phyloP scores from a whole-genome alignment of 495 filamentous ascomycete species.

The Venustampulla echinocandica region DNA sequence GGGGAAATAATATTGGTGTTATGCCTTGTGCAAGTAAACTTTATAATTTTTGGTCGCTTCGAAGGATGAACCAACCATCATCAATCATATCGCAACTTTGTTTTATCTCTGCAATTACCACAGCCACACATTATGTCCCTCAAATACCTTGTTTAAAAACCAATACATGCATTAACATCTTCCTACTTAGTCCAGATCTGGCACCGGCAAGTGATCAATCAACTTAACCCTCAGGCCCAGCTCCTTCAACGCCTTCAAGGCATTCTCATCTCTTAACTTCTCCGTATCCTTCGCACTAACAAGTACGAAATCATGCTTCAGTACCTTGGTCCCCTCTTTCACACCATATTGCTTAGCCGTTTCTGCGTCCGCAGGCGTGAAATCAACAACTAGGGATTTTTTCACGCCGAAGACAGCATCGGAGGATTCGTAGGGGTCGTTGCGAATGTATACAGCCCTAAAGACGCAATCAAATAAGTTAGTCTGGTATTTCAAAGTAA shows the following conservation, averaged over 20 bases:
- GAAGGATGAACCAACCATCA: no score
- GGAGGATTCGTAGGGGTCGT: slow-evolving; percentile 81
- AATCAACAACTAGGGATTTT: slow-evolving; percentile 66
- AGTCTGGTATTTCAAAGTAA: slow-evolving; percentile 32
- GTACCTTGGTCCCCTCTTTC: slow-evolving; percentile 55
- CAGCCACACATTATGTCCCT: no score
- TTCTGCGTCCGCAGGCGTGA: slow-evolving; percentile 53
- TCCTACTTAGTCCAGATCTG: slow-evolving; percentile 55
- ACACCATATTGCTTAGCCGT: slow-evolving; percentile 58
- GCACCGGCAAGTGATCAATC: slow-evolving; percentile 74
- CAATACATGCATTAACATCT: no score
- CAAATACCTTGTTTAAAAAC: no score
- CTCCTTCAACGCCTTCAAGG: slow-evolving; percentile 59
- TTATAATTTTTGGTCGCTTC: no score
- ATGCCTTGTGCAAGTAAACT: no score
- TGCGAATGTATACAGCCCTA: slow-evolving; percentile 68
- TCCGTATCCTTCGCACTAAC: slow-evolving; percentile 60
- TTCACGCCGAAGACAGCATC: slow-evolving; percentile 95
- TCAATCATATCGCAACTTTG: no score
- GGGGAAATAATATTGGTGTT: no score
- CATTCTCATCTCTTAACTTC: slow-evolving; percentile 60
- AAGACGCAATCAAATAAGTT: no score
- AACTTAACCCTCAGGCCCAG: slow-evolving; percentile 69
- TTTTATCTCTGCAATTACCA: no score
- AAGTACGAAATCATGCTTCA: slow-evolving; percentile 70